Evolutionary conservation across 257 asterid species (phyloP).

Genomic region (Solanum raphanifolium): DNA sequence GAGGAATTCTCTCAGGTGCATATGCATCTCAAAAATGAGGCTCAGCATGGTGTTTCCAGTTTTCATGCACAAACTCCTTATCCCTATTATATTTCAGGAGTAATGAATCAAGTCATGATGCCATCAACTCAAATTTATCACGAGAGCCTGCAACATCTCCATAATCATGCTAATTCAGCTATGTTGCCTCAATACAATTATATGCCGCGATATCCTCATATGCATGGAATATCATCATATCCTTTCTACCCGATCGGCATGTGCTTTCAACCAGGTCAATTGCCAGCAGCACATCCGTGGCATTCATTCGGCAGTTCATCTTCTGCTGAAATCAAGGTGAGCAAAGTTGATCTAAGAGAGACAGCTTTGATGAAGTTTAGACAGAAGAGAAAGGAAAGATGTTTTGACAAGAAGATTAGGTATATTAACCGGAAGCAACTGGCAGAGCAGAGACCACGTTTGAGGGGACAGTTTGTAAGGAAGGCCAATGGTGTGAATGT

Average conservation of each 20-base stretch:
- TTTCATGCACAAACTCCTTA: conserved; percentile 36
- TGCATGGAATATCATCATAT: conserved; percentile 48
- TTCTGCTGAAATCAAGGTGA: conserved; percentile 26
- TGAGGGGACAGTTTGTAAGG: conserved; percentile 89
- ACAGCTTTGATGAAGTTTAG: conserved; percentile 87
- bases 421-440: conserved; percentile 74
- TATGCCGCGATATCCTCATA: conserved; percentile 37
- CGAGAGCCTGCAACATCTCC: conserved; percentile 33
- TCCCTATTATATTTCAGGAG: conserved; percentile 58
- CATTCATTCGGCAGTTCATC: conserved; percentile 38
- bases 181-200: conserved; percentile 51
- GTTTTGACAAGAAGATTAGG: conserved; percentile 87
- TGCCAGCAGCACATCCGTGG: conserved; percentile 46
- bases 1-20: conserved; percentile 33
- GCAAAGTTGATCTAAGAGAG: conserved; percentile 63
- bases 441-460: conserved; percentile 86
- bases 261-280: conserved; percentile 67
- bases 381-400: conserved; percentile 81
- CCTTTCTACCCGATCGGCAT: conserved; percentile 57
- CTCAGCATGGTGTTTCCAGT: conserved; percentile 28
- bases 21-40: conserved; percentile 24
- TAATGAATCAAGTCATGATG: conserved; percentile 49
- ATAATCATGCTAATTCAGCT: conserved; percentile 33
- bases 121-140: conserved; percentile 34
- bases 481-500: conserved; percentile 57